A percentile compares a stretch with the other conserved stretches of the same genome.
Conservation (phyloP, 2,329 filamentous ascomycete genomes). For the Nemania sp. region DNA sequence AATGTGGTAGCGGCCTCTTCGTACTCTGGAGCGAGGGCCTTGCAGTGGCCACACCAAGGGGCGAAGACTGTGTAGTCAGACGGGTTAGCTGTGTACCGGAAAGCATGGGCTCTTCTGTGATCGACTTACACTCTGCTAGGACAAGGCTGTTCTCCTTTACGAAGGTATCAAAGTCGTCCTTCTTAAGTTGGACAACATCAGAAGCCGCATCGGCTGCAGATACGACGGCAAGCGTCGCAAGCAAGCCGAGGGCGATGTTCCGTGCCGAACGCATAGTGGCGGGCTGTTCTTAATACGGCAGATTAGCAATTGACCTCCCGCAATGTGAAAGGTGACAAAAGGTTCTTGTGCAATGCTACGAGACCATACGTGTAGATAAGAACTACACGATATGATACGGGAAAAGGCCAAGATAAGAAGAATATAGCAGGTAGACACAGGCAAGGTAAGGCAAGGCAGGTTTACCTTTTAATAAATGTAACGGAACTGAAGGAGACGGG, state of each 20-base stretch:
- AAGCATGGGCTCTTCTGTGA: conserved; percentile 34
- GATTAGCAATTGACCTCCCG: conserved; percentile 25
- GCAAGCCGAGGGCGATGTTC: conserved; percentile 63
- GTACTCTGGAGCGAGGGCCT: conserved; percentile 94
- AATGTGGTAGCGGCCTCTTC: conserved; percentile 86
- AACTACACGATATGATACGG: conserved; percentile 9
- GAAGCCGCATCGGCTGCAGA: conserved; percentile 75
- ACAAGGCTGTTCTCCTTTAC: conserved; percentile 88
- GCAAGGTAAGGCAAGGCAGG: background rate
- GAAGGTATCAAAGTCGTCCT: conserved; percentile 88
- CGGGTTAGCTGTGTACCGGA: conserved; percentile 51
- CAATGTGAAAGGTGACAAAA: background rate
- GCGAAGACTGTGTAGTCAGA: conserved; percentile 76
- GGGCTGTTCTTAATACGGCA: conserved; percentile 20
- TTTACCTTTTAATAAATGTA: conserved; percentile 32
- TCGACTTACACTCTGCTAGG: conserved; percentile 85
- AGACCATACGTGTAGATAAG: conserved; percentile 5
- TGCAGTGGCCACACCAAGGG: conserved; percentile 98
- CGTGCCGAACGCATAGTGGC: conserved; percentile 49
- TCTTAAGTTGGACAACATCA: conserved; percentile 86
- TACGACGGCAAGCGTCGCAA: conserved; percentile 66
- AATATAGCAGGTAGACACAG: background rate
- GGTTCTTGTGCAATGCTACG: conserved; percentile 22
- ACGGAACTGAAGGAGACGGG: conserved; percentile 25
- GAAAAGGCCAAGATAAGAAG: background rate